These are phyloP conservation scores for Hypoxylon sp. DNA, from an alignment of 2,329 filamentous ascomycete species.

Conservation along the genomic window DNA sequence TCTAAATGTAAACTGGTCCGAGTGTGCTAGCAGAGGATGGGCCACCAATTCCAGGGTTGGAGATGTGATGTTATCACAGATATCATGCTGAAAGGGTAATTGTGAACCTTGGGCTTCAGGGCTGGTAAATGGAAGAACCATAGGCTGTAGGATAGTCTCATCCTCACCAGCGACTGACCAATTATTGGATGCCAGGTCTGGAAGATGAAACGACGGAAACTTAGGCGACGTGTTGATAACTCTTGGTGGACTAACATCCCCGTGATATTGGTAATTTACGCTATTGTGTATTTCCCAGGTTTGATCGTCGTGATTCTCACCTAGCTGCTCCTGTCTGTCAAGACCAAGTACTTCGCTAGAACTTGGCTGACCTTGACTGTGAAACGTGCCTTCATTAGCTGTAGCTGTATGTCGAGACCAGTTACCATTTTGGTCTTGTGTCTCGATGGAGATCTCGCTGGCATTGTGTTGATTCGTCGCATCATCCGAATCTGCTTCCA, in stretches of 20 bases:
- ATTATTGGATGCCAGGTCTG: background rate
- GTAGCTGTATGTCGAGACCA: conserved; percentile 22
- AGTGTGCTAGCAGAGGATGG: background rate
- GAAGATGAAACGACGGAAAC: background rate
- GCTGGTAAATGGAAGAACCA: background rate
- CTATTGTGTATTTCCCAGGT: background rate
- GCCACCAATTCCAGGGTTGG: background rate
- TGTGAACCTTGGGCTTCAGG: background rate
- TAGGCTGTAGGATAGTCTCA: background rate
- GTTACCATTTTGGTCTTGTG: conserved; percentile 13
- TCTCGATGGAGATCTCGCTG: conserved; percentile 20
- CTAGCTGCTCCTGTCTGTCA: background rate
- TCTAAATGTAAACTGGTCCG: background rate
- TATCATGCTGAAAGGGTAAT: conserved; percentile 2
- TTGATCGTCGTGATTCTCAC: background rate
- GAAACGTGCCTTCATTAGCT: background rate
- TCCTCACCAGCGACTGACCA: background rate
- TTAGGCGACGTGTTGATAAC: background rate
- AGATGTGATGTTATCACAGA: background rate
- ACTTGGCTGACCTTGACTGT: background rate
- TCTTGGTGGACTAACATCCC: background rate
- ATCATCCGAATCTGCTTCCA: background rate
- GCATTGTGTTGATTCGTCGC: background rate
- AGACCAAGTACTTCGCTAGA: background rate
- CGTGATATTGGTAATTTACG: background rate